Conservation (phyloP, 352 stramenopile species). For the Aphanomyces astaci region DNA sequence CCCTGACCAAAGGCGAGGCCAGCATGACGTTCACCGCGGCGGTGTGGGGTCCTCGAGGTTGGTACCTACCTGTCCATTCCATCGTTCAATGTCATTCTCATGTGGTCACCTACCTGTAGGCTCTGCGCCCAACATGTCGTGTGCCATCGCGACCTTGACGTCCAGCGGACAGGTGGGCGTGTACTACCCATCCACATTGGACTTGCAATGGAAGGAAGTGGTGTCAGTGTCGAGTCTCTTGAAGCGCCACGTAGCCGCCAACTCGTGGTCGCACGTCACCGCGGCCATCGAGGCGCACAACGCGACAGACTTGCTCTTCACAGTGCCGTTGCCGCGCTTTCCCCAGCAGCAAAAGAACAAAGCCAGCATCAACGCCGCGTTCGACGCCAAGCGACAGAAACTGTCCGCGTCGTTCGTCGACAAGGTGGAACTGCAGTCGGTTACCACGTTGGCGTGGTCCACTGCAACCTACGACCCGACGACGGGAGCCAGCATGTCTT, state of each 20-base stretch:
- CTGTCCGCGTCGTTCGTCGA: conserved; percentile 33
- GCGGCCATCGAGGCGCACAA: conserved; percentile 26
- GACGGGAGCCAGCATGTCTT: conserved; percentile 38
- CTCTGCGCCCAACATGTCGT: conserved; percentile 60
- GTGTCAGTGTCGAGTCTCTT: conserved; percentile 65
- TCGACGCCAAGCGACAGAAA: not conserved
- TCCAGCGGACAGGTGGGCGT: conserved; percentile 51
- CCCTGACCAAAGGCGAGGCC: conserved; percentile 66
- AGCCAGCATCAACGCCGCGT: not conserved
- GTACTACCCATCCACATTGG: conserved; percentile 69
- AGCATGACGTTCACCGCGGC: conserved; percentile 41
- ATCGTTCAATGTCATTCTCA: too few relatives aligned
- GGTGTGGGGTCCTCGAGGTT: conserved; percentile 52
- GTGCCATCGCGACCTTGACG: conserved; percentile 56
- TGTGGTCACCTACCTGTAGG: too few relatives aligned
- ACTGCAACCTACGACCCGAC: conserved; percentile 42
- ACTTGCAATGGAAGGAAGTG: conserved; percentile 66
- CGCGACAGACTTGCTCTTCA: conserved; percentile 10
- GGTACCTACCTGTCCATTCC: too few relatives aligned
- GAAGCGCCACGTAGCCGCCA: conserved; percentile 10
- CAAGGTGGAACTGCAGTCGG: conserved; percentile 48
- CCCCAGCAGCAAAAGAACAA: conserved; percentile 27
- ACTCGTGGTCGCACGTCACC: not conserved
- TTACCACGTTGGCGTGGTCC: conserved; percentile 63
- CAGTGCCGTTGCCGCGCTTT: not conserved